phyloP scores from a whole-genome alignment of 2,329 filamentous ascomycete species.

The Metarhizium album region DNA sequence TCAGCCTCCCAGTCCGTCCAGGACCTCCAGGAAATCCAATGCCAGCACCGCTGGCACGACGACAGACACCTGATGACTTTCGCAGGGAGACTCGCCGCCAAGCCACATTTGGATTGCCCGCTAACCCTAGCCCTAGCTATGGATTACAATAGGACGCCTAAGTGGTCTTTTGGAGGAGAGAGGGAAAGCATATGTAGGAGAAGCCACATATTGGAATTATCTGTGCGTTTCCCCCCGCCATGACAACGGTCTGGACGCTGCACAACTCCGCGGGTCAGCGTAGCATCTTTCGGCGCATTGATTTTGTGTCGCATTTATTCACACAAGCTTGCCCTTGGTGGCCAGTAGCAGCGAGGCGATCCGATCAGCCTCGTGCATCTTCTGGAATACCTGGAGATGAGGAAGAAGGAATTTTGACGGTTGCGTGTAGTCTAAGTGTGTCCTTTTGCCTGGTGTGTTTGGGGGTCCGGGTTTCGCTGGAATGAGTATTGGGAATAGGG shows the following conservation, averaged over 20 bases:
- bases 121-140: conserved; percentile 30
- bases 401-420: background rate
- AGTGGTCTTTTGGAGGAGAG: background rate
- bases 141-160: conserved; percentile 15
- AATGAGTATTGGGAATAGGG: background rate
- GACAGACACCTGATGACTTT: conserved; percentile 43
- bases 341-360: background rate
- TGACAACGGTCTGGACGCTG: conserved; percentile 5
- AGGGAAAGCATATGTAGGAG: background rate
- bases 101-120: conserved; percentile 39
- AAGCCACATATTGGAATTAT: background rate
- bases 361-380: background rate
- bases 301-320: conserved; percentile 10
- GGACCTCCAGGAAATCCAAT: conserved; percentile 48
- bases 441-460: background rate
- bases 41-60: conserved; percentile 49
- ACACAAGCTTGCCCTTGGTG: conserved; percentile 1
- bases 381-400: background rate
- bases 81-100: conserved; percentile 43
- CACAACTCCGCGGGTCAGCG: conserved; percentile 13
- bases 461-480: background rate
- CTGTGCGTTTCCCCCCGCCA: no score
- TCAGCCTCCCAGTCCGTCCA: conserved; percentile 54
- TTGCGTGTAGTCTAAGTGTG: background rate
- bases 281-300: conserved; percentile 25